Evolutionary conservation across 139 green algal species (phyloP), one percentile per base, ranked within the genome.

Genomic region (Chloropicon primus): DNA sequence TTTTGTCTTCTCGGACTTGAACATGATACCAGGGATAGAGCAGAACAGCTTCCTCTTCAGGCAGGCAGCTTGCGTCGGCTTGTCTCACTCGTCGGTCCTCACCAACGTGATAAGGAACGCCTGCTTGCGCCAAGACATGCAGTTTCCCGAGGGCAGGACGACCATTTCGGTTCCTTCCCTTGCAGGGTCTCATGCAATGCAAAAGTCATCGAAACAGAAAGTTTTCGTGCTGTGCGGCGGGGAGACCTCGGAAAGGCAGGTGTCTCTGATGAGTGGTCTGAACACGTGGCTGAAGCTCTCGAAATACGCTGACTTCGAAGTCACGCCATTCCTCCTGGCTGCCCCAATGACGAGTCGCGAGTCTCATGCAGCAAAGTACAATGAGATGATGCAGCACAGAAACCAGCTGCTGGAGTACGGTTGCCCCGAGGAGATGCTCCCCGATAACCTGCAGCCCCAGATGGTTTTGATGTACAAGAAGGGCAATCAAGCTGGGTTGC

Each of bases 191-290:
- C 3, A 23, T 3, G 24, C 3, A 75, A 72, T 25, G 10, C 27
- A 72, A 78, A 75, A 21, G 27, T 22, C 21, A 3, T 54, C 27
- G 41, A 5, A 23, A 3, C 74, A 72, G 5, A n/a, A n/a, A 24
- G 88, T 94, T 73, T 93, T 83, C 79, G 86, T 94, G 72, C 79
- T 94, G 22, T 89, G 93, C 76, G 90, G 90, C 2, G 90, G 90
- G 3, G 82, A 87, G 54, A 84, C 82, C 1, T 75, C 79, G 1
- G 83, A 86, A 29, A 84, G 89, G 0, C 85, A 88, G 82, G 84
- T 88, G 77, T 89, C 84, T 1, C 84, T 88, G 0, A 87, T 88
- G 72, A 89, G 84, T 27, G 84, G 84, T 2, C 86, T 81, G 17
- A 88, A 88, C 27, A 81, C 86, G 22, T 89, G 84, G 84, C 78